Evolutionary conservation across 148 eudicot genomes (phyloP), one percentile per base, ranked within the genome.

Genomic region (Tetragonia tetragonoides): DNA sequence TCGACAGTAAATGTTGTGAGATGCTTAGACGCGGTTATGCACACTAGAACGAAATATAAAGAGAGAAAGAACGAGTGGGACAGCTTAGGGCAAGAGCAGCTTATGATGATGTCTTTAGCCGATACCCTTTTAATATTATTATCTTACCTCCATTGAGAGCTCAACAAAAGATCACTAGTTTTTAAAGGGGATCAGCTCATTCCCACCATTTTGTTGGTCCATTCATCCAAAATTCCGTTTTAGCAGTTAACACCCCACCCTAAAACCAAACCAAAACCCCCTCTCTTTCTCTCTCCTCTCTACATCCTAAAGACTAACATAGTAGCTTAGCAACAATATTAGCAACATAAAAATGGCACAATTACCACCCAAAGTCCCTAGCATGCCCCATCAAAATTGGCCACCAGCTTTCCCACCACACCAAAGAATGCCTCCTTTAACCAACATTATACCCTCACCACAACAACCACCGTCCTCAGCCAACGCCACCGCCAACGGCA

Each of bases 291-390:
- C n/a, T 38, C 40, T 9, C 0, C 44, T 40, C 51, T 37, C 11
- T 37, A 66, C 4, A 5, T 1, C 42, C 11, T 41, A 66, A 14
- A 37, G 18, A 37, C 16, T 7, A 28, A 0, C 34, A 28, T 28
- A 28, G 34, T 28, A 28, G 34, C 34, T 28, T 28, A 0, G 34
- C 34, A 28, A 28, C 1, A 28, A 28, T 28, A 28, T 28, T 28
- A 28, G 34, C 34, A 20, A 78, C n/a, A 61, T 5, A 17, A 65
- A 49, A 82, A 90, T 94, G 99, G 93, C 93, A 23, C 96, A 93
- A 63, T 77, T 91, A 72, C 97, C 99, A 28, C 99, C 99, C 20
- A 92, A 85, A 82, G 84, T 77, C 61, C 94, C 89, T 9, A 67
- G 64, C 75, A 82, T 85, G 85, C 40, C 87, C 79, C 64, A 85